Conservation (phyloP, 1,139 yeast species). For the Pichia kudriavzevii region DNA sequence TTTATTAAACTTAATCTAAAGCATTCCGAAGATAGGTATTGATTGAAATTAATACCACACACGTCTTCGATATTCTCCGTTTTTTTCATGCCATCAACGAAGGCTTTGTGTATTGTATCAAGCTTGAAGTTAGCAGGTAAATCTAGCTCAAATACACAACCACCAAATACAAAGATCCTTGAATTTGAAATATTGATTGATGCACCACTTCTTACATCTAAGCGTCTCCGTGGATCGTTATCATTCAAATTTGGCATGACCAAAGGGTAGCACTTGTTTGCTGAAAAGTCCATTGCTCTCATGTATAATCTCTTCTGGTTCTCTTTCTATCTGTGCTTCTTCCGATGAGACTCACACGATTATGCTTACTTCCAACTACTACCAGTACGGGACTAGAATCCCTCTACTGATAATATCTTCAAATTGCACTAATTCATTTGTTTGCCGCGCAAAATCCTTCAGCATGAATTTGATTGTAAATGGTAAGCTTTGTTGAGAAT, state of each 20-base stretch:
- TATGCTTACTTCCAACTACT: no score
- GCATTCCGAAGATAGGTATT: slow-evolving; percentile 34
- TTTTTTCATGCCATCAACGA: slow-evolving; percentile 16
- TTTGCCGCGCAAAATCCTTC: no score
- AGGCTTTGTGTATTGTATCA: slow-evolving; percentile 15
- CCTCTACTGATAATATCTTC: no score
- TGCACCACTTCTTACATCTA: slow-evolving; percentile 62
- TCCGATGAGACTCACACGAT: no score
- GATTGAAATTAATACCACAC: slow-evolving; percentile 12
- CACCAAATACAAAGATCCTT: slow-evolving; percentile 58
- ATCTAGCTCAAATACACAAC: slow-evolving; percentile 46
- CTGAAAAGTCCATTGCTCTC: slow-evolving; percentile 42
- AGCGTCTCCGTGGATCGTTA: slow-evolving; percentile 39
- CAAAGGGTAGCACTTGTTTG: slow-evolving; percentile 42
- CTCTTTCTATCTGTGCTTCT: neutral
- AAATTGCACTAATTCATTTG: no score
- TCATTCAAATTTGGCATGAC: slow-evolving; percentile 39
- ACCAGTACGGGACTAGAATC: no score
- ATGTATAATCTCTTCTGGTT: no score
- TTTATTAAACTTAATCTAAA: slow-evolving; percentile 50
- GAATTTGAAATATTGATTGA: slow-evolving; percentile 53
- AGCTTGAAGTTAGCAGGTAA: slow-evolving; percentile 20
- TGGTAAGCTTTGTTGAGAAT: no score
- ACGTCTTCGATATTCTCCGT: neutral
- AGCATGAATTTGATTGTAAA: no score